Conservation (phyloP, 2,329 filamentous ascomycete genomes). For the Polytolypa hystricis region DNA sequence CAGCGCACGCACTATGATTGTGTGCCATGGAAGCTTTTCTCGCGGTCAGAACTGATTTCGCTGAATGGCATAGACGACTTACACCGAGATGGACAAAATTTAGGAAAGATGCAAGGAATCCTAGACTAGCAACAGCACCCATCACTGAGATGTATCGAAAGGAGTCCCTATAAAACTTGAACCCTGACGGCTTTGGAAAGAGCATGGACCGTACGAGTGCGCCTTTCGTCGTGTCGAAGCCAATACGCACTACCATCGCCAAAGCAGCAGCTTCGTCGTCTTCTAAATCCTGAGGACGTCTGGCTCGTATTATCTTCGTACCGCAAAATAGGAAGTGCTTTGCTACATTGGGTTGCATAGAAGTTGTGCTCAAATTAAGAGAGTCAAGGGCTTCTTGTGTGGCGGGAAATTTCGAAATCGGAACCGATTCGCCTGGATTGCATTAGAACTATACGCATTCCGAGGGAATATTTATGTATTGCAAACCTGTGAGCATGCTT, state of each 20-base stretch:
- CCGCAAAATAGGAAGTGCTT: constrained; percentile 89
- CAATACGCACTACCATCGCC: constrained; percentile 84
- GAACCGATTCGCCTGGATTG: constrained; percentile 71
- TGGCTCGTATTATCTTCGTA: constrained; percentile 85
- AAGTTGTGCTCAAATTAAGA: constrained; percentile 68
- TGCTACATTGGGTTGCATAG: constrained; percentile 71
- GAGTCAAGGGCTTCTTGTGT: constrained; percentile 66
- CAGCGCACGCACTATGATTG: constrained; percentile 83
- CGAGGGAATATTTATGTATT: too few species aligned
- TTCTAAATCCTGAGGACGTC: constrained; percentile 74
- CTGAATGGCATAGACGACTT: constrained; percentile 15
- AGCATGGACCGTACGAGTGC: constrained; percentile 94
- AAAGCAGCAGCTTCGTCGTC: constrained; percentile 83
- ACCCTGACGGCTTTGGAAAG: constrained; percentile 94
- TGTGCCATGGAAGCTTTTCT: constrained; percentile 60
- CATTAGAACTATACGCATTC: too few species aligned
- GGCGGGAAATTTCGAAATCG: constrained; percentile 82
- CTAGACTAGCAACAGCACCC: constrained; percentile 71
- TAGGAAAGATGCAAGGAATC: constrained; percentile 81
- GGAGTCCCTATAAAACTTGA: constrained; percentile 96
- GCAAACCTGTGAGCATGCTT: constrained; percentile 78
- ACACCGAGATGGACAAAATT: constrained; percentile 77
- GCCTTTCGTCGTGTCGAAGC: constrained; percentile 96
- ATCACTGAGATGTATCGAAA: constrained; percentile 98
- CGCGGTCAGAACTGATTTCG: constrained; percentile 14